Evolutionary conservation across 2,329 filamentous ascomycete species (phyloP).

Genomic region (Trichoderma sp.): DNA sequence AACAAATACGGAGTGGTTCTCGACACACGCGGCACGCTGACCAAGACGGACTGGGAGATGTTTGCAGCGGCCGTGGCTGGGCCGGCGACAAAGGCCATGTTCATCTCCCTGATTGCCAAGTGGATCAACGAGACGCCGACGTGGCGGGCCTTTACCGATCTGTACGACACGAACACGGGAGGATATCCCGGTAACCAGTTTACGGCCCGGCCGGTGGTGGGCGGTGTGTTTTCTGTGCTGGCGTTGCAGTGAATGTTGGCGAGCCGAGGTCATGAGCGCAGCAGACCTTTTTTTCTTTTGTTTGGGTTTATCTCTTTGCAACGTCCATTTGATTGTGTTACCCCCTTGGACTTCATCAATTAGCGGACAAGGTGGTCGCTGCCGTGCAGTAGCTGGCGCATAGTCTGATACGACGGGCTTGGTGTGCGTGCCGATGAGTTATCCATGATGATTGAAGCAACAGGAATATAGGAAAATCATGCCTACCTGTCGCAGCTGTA

Average conservation of each 20-base stretch:
- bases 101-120: slow-evolving; percentile 67
- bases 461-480: not conserved
- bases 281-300: slow-evolving; percentile 6
- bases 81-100: slow-evolving; percentile 60
- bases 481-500: not conserved
- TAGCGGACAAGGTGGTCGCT: not conserved
- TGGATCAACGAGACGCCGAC: slow-evolving; percentile 77
- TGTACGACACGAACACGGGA: slow-evolving; percentile 73
- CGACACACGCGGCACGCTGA: slow-evolving; percentile 78
- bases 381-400: not conserved
- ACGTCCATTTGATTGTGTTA: not conserved
- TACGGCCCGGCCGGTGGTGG: slow-evolving; percentile 76
- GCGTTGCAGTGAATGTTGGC: slow-evolving; percentile 51
- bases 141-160: slow-evolving; percentile 72
- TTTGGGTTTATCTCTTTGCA: not conserved
- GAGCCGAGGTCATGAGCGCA: slow-evolving; percentile 12
- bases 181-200: slow-evolving; percentile 67
- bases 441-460: not conserved
- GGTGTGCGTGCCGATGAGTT: not conserved
- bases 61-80: slow-evolving; percentile 77
- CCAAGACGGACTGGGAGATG: slow-evolving; percentile 87
- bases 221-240: slow-evolving; percentile 78
- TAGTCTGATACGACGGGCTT: not conserved
- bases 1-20: slow-evolving; percentile 80
- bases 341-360: not conserved